A percentile compares a stretch with the other conserved stretches of the same genome.
These are phyloP conservation scores for Ophiostoma triangulosporum DNA, from an alignment of 2,329 filamentous ascomycete species.

Conservation along the genomic window DNA sequence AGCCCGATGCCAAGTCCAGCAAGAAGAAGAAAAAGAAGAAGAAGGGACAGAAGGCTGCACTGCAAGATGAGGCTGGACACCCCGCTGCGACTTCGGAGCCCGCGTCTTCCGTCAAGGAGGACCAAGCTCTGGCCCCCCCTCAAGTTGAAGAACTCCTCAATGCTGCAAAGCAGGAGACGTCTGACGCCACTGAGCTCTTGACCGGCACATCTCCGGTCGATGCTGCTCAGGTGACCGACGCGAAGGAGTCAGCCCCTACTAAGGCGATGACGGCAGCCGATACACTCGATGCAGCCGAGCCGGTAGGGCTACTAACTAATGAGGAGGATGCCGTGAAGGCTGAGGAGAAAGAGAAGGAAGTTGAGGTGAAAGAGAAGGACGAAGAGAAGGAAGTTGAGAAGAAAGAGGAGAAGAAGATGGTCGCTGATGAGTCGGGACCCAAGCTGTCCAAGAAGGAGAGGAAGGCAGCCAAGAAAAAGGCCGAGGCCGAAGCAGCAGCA, in stretches of 20 bases:
- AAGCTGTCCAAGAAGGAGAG: constrained; percentile 2
- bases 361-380: not conserved
- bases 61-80: not conserved
- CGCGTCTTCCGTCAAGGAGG: not conserved
- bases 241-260: constrained; percentile 1
- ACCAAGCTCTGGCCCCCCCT: not conserved
- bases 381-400: not conserved
- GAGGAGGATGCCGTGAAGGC: not conserved
- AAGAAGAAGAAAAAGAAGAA: constrained; percentile 1
- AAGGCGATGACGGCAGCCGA: constrained; percentile 2
- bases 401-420: not conserved
- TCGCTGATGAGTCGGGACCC: not conserved
- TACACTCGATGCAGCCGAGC: not conserved
- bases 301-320: not conserved
- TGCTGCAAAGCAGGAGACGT: not conserved
- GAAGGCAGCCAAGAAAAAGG: not conserved
- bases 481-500: not conserved
- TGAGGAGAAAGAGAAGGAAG: not conserved
- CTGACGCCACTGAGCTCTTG: not conserved
- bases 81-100: not conserved
- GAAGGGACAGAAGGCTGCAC: not conserved
- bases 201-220: not conserved
- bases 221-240: not conserved
- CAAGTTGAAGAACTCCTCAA: not conserved
- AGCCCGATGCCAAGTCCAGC: not conserved